These are phyloP conservation scores for Gymnopus androsaceus DNA, from an alignment of 1,284 basidiomycete species.

Conservation along the genomic window DNA sequence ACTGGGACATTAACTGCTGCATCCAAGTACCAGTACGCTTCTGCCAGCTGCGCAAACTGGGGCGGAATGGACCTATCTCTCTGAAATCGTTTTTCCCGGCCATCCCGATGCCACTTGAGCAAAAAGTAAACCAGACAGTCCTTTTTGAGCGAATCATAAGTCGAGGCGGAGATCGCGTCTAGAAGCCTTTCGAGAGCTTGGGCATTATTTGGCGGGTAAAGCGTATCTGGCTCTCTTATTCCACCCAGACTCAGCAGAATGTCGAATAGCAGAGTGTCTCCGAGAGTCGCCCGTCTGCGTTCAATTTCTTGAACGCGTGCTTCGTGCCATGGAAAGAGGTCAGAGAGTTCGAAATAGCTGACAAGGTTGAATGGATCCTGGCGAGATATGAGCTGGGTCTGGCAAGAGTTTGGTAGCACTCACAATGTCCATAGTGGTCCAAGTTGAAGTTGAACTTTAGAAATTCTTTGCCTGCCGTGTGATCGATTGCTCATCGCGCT, in stretches of 20 bases:
- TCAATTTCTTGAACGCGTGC: constrained; percentile 55
- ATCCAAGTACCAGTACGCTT: constrained; percentile 82
- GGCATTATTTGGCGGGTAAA: constrained; percentile 70
- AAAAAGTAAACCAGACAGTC: constrained; percentile 77
- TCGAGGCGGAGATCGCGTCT: constrained; percentile 56
- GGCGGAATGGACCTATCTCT: constrained; percentile 63
- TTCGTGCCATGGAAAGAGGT: constrained; percentile 53
- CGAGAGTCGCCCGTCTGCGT: constrained; percentile 58
- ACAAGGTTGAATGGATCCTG: constrained; percentile 16
- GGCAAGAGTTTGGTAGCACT: not conserved
- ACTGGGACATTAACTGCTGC: constrained; percentile 63
- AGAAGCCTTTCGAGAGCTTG: constrained; percentile 55
- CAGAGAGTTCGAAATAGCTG: constrained; percentile 46
- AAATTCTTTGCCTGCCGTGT: not conserved
- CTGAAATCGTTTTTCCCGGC: constrained; percentile 56
- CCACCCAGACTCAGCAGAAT: constrained; percentile 68
- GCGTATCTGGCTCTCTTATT: constrained; percentile 51
- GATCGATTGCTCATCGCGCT: not conserved
- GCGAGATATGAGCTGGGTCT: not conserved
- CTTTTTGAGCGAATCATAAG: constrained; percentile 74
- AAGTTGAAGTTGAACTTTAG: not conserved
- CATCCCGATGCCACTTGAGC: constrained; percentile 73
- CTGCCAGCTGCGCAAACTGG: constrained; percentile 68
- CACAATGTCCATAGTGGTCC: not conserved
- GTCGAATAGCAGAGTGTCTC: constrained; percentile 71